A percentile compares a stretch with the other conserved stretches of the same genome.
Conservation (phyloP, 352 stramenopile species). For the Elongisporangium anandrum region DNA sequence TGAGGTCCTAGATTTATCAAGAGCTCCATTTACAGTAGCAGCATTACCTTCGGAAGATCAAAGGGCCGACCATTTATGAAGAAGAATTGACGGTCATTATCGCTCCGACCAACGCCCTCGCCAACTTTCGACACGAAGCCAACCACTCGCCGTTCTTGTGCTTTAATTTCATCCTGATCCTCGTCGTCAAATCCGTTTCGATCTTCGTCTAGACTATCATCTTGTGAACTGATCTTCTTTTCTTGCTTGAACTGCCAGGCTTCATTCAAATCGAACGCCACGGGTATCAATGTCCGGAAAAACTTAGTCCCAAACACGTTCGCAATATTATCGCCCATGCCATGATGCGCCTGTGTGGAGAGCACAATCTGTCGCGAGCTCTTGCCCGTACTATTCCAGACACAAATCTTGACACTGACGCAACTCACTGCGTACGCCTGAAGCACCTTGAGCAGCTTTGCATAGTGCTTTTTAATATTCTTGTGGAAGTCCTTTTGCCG, state of each 20-base stretch:
- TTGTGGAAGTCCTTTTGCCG: constrained; percentile 90
- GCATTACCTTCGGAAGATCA: constrained; percentile 88
- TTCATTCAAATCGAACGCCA: constrained; percentile 66
- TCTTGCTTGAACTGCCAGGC: constrained; percentile 11
- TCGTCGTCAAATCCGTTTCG: constrained; percentile 15
- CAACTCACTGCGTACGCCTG: constrained; percentile 77
- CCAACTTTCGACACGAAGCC: constrained; percentile 72
- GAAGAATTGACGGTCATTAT: constrained; percentile 94
- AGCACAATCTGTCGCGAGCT: constrained; percentile 48
- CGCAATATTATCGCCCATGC: constrained; percentile 81
- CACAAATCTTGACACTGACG: constrained; percentile 49
- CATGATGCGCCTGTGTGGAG: constrained; percentile 59
- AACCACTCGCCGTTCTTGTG: constrained; percentile 33
- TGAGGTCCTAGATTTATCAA: too few relatives aligned
- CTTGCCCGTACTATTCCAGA: constrained; percentile 53
- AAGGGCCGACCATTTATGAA: constrained; percentile 96
- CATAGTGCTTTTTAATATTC: constrained; percentile 93
- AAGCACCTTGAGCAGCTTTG: constrained; percentile 90
- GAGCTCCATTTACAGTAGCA: too few relatives aligned
- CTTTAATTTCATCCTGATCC: constrained; percentile 14
- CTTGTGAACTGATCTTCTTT: constrained; percentile 7
- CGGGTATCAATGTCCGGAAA: constrained; percentile 60
- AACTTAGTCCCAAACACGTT: constrained; percentile 93
- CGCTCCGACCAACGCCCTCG: constrained; percentile 59
- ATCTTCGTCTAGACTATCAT: constrained; percentile 12